Evolutionary conservation across 176 grass and related monocot species (phyloP).

Genomic region (Eragrostis nindensis): DNA sequence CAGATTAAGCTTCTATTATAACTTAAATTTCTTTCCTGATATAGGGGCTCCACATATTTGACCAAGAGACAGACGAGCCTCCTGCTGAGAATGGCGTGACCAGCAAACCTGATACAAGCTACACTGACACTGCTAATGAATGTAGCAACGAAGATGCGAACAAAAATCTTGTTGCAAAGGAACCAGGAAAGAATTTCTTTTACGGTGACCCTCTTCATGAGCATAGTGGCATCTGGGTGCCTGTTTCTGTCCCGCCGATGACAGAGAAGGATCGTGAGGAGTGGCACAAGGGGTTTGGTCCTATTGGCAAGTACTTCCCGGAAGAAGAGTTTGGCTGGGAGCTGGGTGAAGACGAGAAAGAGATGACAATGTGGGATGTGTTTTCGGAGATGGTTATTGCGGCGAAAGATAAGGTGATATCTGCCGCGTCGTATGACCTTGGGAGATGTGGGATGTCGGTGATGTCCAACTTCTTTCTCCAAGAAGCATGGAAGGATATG

Average conservation of each 20-base stretch:
- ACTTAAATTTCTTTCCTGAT: slow-evolving; percentile 14
- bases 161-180: slow-evolving; percentile 23
- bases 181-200: slow-evolving; percentile 33
- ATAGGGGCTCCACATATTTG: slow-evolving; percentile 43
- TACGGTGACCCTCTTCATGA: slow-evolving; percentile 61
- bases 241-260: slow-evolving; percentile 89
- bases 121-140: not conserved
- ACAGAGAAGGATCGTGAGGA: slow-evolving; percentile 60
- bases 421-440: slow-evolving; percentile 55
- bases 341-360: slow-evolving; percentile 51
- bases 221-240: slow-evolving; percentile 83
- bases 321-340: slow-evolving; percentile 82
- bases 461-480: slow-evolving; percentile 58
- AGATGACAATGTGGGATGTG: slow-evolving; percentile 96
- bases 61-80: slow-evolving; percentile 25
- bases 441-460: slow-evolving; percentile 52
- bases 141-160: not conserved
- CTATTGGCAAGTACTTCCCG: slow-evolving; percentile 50
- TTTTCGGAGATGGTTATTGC: slow-evolving; percentile 70
- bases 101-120: slow-evolving; percentile 5
- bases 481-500: slow-evolving; percentile 86
- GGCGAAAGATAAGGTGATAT: slow-evolving; percentile 56
- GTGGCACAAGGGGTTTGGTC: slow-evolving; percentile 68
- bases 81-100: not conserved
- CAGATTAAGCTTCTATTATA: not conserved